Evolutionary conservation across 2,329 filamentous ascomycete genomes (phyloP).

Genomic region (Phaeosphaeria sp.): DNA sequence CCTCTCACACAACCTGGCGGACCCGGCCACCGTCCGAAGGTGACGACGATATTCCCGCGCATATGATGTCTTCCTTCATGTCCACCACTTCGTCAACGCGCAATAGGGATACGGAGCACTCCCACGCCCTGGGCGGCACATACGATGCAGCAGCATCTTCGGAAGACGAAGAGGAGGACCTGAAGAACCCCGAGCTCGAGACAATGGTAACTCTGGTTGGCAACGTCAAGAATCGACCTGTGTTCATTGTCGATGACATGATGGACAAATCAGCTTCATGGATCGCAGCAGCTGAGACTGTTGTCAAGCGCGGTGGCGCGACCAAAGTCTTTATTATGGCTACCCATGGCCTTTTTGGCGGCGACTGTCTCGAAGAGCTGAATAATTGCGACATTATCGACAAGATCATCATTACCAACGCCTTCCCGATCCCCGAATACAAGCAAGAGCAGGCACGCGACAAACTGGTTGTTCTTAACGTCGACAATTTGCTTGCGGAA

Average conservation of each 20-base stretch:
- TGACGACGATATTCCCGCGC: constrained; percentile 69
- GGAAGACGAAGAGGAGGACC: constrained; percentile 92
- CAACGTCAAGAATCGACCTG: constrained; percentile 84
- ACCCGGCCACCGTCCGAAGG: constrained; percentile 54
- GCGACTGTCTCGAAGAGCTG: constrained; percentile 87
- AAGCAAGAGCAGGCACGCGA: constrained; percentile 69
- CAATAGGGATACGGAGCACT: constrained; percentile 56
- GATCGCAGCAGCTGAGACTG: constrained; percentile 96
- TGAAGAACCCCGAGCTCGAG: constrained; percentile 80
- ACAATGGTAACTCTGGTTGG: constrained; percentile 98
- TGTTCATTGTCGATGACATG: constrained; percentile 98
- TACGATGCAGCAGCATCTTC: constrained; percentile 82
- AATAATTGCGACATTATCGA: constrained; percentile 93
- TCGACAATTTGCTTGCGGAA: constrained; percentile 87
- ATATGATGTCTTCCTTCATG: constrained; percentile 82
- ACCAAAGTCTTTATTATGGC: constrained; percentile 98
- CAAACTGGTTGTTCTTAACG: constrained; percentile 88
- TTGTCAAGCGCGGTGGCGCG: constrained; percentile 88
- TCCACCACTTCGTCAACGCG: constrained; percentile 74
- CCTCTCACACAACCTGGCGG: constrained; percentile 64
- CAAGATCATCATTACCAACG: constrained; percentile 93
- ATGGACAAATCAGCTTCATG: constrained; percentile 97
- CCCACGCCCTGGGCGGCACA: constrained; percentile 80
- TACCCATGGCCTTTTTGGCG: constrained; percentile 93
- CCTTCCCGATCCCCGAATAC: constrained; percentile 85